Percentiles rank a stretch among this genome's conserved stretches.
phyloP scores from a whole-genome alignment of 2,329 filamentous ascomycete genomes.

The Phialophora chinensis region DNA sequence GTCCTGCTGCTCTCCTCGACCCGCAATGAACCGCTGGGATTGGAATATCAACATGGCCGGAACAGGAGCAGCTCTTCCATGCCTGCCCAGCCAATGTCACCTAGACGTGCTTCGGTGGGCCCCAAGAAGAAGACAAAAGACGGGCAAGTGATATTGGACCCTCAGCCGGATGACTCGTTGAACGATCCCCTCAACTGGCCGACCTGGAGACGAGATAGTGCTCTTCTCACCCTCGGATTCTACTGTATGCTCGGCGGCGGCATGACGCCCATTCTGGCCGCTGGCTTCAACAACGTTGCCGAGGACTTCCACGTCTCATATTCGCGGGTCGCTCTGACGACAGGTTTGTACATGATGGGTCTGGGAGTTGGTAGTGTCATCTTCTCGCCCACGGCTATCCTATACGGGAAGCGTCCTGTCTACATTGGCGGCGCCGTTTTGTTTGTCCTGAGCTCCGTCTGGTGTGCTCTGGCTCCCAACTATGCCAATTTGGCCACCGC shows the following conservation, averaged over 20 bases:
- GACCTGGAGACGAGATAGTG: slow-evolving; percentile 76
- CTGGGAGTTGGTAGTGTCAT: slow-evolving; percentile 83
- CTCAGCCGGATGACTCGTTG: slow-evolving; percentile 85
- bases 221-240: slow-evolving; percentile 81
- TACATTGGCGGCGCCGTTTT: slow-evolving; percentile 78
- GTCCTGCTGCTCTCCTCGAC: slow-evolving; percentile 65
- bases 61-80: slow-evolving; percentile 53
- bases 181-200: slow-evolving; percentile 97
- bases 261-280: slow-evolving; percentile 87
- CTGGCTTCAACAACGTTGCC: slow-evolving; percentile 84
- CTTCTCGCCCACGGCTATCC: slow-evolving; percentile 85
- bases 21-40: slow-evolving; percentile 67
- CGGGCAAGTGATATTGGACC: slow-evolving; percentile 83
- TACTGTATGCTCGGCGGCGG: slow-evolving; percentile 94
- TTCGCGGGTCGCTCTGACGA: slow-evolving; percentile 80
- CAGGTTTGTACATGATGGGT: slow-evolving; percentile 92
- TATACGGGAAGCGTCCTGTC: slow-evolving; percentile 88
- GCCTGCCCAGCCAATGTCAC: slow-evolving; percentile 49
- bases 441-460: slow-evolving; percentile 78
- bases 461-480: slow-evolving; percentile 83
- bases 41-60: slow-evolving; percentile 64
- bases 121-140: slow-evolving; percentile 78
- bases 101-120: slow-evolving; percentile 43
- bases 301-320: slow-evolving; percentile 68
- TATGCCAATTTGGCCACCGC: slow-evolving; percentile 81